These are phyloP conservation scores for Salix arbutifolia DNA, from an alignment of 345 rosid species.

Conservation along the genomic window DNA sequence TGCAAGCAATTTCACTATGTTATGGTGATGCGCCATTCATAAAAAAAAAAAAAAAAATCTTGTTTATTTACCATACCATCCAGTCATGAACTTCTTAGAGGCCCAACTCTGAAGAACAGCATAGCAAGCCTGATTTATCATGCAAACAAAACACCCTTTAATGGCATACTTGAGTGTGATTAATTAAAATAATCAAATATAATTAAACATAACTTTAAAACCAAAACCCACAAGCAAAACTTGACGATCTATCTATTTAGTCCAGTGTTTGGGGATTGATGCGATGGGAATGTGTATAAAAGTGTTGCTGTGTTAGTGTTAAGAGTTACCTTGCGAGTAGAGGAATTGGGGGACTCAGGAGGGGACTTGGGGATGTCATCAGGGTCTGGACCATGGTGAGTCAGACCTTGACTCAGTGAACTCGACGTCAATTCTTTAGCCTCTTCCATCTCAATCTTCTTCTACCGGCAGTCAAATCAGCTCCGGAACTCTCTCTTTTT, in stretches of 20 bases:
- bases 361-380: slow-evolving; percentile 56
- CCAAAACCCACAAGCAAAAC: too few relatives aligned
- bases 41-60: slow-evolving; percentile 1
- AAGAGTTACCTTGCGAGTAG: slow-evolving; percentile 60
- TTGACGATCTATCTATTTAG: too few relatives aligned
- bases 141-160: slow-evolving; percentile 8
- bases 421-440: slow-evolving; percentile 47
- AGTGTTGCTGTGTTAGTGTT: too few relatives aligned
- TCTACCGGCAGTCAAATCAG: neutral
- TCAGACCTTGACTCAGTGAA: slow-evolving; percentile 53
- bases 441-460: slow-evolving; percentile 35
- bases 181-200: too few relatives aligned
- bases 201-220: too few relatives aligned
- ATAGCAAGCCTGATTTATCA: slow-evolving; percentile 57
- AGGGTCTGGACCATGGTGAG: slow-evolving; percentile 39
- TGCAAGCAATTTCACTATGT: slow-evolving; percentile 35
- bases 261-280: too few relatives aligned
- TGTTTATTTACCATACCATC: slow-evolving; percentile 45
- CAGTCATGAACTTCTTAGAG: slow-evolving; percentile 91
- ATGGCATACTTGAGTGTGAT: neutral
- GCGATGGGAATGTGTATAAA: too few relatives aligned
- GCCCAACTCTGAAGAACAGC: slow-evolving; percentile 87
- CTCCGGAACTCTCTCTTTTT: neutral
- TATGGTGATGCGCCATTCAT: neutral
- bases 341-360: slow-evolving; percentile 68